Conservation (phyloP, 2,329 filamentous ascomycete genomes). For the Metarhizium sp. region DNA sequence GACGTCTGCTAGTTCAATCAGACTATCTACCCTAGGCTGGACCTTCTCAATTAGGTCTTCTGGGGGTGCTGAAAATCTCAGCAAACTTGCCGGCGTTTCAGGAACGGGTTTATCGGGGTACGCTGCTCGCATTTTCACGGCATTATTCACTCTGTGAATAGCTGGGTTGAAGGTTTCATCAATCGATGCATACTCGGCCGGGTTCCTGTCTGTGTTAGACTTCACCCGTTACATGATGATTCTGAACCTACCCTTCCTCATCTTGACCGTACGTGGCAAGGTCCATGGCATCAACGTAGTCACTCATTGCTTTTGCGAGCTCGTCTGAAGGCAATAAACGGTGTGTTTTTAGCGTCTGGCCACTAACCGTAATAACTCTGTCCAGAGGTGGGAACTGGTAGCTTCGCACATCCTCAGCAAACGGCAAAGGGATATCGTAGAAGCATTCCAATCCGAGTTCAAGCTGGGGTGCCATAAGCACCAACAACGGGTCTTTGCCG, state of each 20-base stretch:
- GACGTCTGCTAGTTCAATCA: slow-evolving; percentile 64
- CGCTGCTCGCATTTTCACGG: slow-evolving; percentile 73
- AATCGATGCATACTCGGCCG: slow-evolving; percentile 61
- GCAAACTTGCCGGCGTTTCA: slow-evolving; percentile 52
- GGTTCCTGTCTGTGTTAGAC: slow-evolving; percentile 22
- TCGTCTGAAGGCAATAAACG: slow-evolving; percentile 70
- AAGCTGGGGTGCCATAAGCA: slow-evolving; percentile 72
- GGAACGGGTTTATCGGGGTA: slow-evolving; percentile 57
- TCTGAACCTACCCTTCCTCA: slow-evolving; percentile 57
- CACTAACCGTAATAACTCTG: slow-evolving; percentile 77
- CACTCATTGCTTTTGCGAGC: slow-evolving; percentile 72
- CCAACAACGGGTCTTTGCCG: slow-evolving; percentile 63
- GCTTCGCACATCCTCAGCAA: slow-evolving; percentile 82
- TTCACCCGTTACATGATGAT: background rate
- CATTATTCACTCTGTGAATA: slow-evolving; percentile 82
- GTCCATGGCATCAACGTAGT: slow-evolving; percentile 92
- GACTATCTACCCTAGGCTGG: slow-evolving; percentile 45
- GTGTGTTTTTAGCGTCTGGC: slow-evolving; percentile 70
- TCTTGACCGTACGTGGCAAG: slow-evolving; percentile 61
- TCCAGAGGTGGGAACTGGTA: slow-evolving; percentile 90
- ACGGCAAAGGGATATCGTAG: slow-evolving; percentile 83
- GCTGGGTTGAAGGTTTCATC: slow-evolving; percentile 78
- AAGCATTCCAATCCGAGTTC: slow-evolving; percentile 75
- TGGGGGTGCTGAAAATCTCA: slow-evolving; percentile 66
- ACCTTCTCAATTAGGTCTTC: slow-evolving; percentile 53